Conservation (phyloP, 805 yeast species). For the Tetrapisispora fleetii region DNA sequence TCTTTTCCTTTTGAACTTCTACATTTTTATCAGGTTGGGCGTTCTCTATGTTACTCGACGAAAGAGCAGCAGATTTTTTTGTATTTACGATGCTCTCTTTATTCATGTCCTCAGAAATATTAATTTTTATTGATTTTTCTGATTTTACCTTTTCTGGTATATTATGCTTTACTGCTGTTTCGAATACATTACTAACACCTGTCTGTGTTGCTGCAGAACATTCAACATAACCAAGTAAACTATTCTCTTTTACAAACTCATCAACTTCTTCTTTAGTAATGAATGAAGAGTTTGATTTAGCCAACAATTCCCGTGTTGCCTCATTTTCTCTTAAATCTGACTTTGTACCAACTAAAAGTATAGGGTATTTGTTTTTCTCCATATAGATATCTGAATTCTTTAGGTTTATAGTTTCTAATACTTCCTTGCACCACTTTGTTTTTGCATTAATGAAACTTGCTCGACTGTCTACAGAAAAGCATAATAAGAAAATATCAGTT, state of each 20-base stretch:
- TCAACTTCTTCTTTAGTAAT: conserved; percentile 52
- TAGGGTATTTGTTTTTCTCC: conserved; percentile 29
- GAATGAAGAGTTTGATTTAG: conserved; percentile 42
- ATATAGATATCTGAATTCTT: conserved; percentile 25
- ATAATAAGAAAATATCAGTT: conserved; percentile 77
- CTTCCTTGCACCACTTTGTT: conserved; percentile 80
- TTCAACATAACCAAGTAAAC: conserved; percentile 68
- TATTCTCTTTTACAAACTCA: conserved; percentile 57
- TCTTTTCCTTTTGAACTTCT: not conserved
- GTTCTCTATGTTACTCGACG: not conserved
- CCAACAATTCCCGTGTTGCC: conserved; percentile 54
- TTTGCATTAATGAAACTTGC: conserved; percentile 71
- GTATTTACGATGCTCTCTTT: not conserved
- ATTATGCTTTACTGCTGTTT: conserved; percentile 59
- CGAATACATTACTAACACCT: conserved; percentile 80
- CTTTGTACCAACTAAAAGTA: conserved; percentile 81
- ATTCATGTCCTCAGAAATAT: not conserved
- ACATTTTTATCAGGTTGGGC: not conserved
- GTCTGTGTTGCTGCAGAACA: conserved; percentile 86
- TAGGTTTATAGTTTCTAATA: conserved; percentile 69
- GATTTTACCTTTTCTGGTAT: conserved; percentile 21
- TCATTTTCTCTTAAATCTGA: conserved; percentile 76
- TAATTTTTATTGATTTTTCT: not conserved
- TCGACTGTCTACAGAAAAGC: conserved; percentile 78
- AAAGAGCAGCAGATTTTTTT: not conserved